Evolutionary conservation across 768 basidiomycete genomes (phyloP), one percentile per base, ranked within the genome.

Genomic region (Amanita rubescens): DNA sequence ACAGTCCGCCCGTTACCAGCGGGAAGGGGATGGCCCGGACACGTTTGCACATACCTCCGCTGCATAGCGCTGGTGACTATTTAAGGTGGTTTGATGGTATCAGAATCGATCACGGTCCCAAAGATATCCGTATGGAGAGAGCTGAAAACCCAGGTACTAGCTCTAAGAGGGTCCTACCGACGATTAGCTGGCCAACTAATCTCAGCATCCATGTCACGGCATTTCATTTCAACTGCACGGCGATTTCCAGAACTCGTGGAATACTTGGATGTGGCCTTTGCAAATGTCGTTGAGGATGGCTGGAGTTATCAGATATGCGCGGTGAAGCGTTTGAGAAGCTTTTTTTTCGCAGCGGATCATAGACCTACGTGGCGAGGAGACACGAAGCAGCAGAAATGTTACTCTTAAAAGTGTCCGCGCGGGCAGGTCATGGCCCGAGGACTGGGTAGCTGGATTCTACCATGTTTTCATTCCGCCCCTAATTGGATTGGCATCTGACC

Each of bases 271-370:
- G 56, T 43, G 15, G 70, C 81, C 22, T 94, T 95, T 66, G 78
- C 80, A n/a, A 72, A 74, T 49, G 90, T 87, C 60, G 73, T 95
- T 11, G 84, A 82, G 53, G 78, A 78, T 43, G 94, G 94, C 1
- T 61, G 71, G 57, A 91, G 93, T 7, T 95, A 94, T 67, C 92
- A 37, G 69, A 76, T 15, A 71, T 75, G 49, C 69, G 71, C 5
- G 72, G 74, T 20, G 67, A 77, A 30, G 69, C 74, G 2, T 96
- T 93, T 67, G 78, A 76, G 54, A 71, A 74, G 10, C n/a, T 92
- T 91, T 66, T 94, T 87, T 68, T 89, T 90, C 60, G 78, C 81
- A 0, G 85, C 77, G 19, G 88, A 89, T 59, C n/a, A n/a, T n/a
- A n/a, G n/a, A n/a, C n/a, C n/a, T n/a, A 55, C 62, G 57, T 50